These are phyloP conservation scores for Botrytis porri DNA, from an alignment of 2,329 filamentous ascomycete genomes.

Conservation along the genomic window DNA sequence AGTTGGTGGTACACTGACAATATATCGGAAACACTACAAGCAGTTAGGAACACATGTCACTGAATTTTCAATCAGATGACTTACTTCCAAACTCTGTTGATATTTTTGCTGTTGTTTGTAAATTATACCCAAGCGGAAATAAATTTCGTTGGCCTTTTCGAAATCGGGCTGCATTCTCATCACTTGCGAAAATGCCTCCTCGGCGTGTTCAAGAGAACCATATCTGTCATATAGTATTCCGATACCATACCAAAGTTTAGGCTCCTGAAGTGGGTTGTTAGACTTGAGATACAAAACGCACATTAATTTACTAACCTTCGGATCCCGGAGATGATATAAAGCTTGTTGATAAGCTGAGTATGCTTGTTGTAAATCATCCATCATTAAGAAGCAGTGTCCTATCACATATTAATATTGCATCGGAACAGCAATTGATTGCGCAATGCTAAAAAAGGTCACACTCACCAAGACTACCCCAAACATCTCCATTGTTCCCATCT, in stretches of 20 bases:
- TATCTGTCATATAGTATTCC: constrained; percentile 97
- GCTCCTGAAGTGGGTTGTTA: constrained; percentile 58
- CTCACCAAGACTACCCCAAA: constrained; percentile 91
- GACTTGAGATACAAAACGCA: constrained; percentile 6
- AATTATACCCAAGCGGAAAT: constrained; percentile 98
- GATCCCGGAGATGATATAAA: constrained; percentile 85
- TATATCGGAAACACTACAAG: constrained; percentile 91
- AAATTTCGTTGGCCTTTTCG: constrained; percentile 98
- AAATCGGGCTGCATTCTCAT: constrained; percentile 98
- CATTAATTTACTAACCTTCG: constrained; percentile 61
- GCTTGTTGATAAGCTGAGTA: constrained; percentile 97
- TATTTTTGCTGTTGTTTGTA: constrained; percentile 99
- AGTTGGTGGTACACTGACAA: constrained; percentile 86
- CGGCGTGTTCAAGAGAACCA: constrained; percentile 92
- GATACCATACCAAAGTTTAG: constrained; percentile 98
- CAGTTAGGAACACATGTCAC: constrained; percentile 24
- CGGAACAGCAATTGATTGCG: constrained; percentile 18
- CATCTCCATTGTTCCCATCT: constrained; percentile 85
- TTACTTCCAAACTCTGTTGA: constrained; percentile 82
- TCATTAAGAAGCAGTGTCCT: constrained; percentile 99
- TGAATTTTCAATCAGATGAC: constrained; percentile 33
- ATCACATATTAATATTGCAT: constrained; percentile 26
- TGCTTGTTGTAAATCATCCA: constrained; percentile 94
- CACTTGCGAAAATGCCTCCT: constrained; percentile 96
- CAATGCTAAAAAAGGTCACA: constrained; percentile 34